Conservation (phyloP, 2,329 filamentous ascomycete species). For the Aspergillus fumigatus region DNA sequence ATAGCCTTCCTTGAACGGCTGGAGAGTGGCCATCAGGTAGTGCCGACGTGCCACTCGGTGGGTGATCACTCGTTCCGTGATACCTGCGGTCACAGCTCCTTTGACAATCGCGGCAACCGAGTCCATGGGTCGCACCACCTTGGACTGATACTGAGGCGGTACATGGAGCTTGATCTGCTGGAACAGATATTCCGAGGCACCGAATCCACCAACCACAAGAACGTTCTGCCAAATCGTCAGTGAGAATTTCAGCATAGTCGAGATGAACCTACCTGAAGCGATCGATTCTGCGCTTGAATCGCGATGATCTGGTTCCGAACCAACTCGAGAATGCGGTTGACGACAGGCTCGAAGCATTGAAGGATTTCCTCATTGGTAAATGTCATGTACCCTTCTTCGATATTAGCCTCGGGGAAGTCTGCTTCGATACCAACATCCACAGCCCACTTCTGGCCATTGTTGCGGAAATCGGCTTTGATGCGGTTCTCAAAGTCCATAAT, state of each 20-base stretch:
- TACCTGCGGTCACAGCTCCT: constrained; percentile 94
- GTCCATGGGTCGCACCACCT: constrained; percentile 98
- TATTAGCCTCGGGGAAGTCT: constrained; percentile 94
- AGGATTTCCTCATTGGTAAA: constrained; percentile 99
- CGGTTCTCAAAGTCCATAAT: constrained; percentile 99
- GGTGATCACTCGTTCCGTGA: constrained; percentile 93
- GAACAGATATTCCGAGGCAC: constrained; percentile 97
- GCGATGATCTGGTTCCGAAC: constrained; percentile 98
- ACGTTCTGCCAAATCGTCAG: constrained; percentile 61
- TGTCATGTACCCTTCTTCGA: constrained; percentile 99
- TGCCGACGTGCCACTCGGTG: constrained; percentile 95
- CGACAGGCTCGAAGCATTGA: constrained; percentile 97
- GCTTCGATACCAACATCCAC: constrained; percentile 98
- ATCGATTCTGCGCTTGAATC: constrained; percentile 93
- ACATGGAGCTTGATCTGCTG: constrained; percentile 99
- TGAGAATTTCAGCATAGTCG: background rate
- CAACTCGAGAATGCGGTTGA: constrained; percentile 92
- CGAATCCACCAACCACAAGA: constrained; percentile 94
- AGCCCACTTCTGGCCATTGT: constrained; percentile 98
- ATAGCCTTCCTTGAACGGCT: constrained; percentile 98
- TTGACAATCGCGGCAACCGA: constrained; percentile 98
- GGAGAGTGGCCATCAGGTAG: constrained; percentile 97
- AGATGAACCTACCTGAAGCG: constrained; percentile 61
- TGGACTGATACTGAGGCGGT: constrained; percentile 95
- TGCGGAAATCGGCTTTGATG: constrained; percentile 99